phyloP scores from a whole-genome alignment of 1,284 basidiomycete species.

The Mycosarcoma mackinlayi region DNA sequence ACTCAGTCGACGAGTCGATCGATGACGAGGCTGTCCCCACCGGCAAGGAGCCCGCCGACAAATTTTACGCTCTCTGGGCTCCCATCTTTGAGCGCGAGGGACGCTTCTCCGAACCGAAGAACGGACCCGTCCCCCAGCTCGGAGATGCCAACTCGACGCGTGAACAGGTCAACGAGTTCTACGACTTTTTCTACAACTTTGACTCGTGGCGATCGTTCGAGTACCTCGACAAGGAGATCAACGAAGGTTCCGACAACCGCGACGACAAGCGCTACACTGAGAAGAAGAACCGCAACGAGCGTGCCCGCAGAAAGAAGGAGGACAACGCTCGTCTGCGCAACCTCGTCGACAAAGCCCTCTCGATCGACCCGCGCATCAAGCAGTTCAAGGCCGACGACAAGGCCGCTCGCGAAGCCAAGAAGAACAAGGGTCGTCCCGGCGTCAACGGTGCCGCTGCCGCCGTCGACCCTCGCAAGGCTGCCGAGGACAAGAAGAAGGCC shows the following conservation, averaged over 20 bases:
- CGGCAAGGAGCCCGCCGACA: conserved; percentile 71
- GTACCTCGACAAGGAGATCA: conserved; percentile 97
- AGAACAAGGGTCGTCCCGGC: conserved; percentile 73
- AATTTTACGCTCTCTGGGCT: conserved; percentile 76
- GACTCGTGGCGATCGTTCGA: conserved; percentile 98
- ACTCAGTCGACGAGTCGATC: conserved; percentile 89
- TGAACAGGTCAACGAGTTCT: conserved; percentile 88
- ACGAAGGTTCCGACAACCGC: conserved; percentile 95
- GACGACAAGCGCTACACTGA: conserved; percentile 99
- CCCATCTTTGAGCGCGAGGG: conserved; percentile 90
- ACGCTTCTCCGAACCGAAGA: conserved; percentile 81
- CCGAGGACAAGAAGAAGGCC: conserved; percentile 71
- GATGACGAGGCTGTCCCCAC: conserved; percentile 74
- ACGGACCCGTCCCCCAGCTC: conserved; percentile 84
- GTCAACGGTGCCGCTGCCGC: conserved; percentile 63
- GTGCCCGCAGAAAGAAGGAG: conserved; percentile 95
- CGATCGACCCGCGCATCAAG: conserved; percentile 93
- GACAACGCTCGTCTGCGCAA: conserved; percentile 89
- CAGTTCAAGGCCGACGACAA: conserved; percentile 97
- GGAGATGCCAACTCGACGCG: conserved; percentile 81
- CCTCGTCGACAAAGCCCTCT: conserved; percentile 87
- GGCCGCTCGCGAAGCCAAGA: conserved; percentile 92
- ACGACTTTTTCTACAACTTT: conserved; percentile 99
- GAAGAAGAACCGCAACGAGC: conserved; percentile 99
- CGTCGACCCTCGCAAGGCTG: conserved; percentile 48